Evolutionary conservation across 345 rosid species (phyloP).

Genomic region (Dimocarpus longan): DNA sequence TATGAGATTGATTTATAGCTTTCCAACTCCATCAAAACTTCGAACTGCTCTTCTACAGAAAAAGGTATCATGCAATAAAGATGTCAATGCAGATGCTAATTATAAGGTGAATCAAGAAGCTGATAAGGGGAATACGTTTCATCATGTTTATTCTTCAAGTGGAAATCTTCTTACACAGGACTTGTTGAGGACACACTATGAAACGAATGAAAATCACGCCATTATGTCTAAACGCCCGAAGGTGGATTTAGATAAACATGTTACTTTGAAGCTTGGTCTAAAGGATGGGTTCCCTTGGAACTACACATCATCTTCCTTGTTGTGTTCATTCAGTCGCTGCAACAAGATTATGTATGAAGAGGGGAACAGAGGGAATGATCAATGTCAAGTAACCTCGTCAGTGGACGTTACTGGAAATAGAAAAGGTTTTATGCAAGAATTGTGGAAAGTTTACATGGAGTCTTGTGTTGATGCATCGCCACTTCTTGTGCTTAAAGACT

Average conservation of each 20-base stretch:
- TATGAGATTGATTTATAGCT: constrained; percentile 75
- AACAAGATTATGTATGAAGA: constrained; percentile 61
- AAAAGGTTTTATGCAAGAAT: constrained; percentile 48
- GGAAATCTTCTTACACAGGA: constrained; percentile 28
- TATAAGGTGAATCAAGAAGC: constrained; percentile 36
- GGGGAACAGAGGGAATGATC: constrained; percentile 26
- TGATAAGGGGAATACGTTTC: constrained; percentile 27
- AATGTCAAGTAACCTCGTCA: constrained; percentile 34
- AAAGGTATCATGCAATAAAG: constrained; percentile 29
- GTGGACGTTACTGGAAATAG: constrained; percentile 45
- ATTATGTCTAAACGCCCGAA: constrained; percentile 51
- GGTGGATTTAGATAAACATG: constrained; percentile 35
- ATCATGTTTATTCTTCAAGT: constrained; percentile 31
- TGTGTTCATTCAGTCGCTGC: constrained; percentile 76
- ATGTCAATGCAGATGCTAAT: constrained; percentile 28
- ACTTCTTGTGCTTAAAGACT: constrained; percentile 58
- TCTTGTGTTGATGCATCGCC: constrained; percentile 98
- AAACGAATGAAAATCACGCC: constrained; percentile 27
- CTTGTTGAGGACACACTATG: constrained; percentile 25
- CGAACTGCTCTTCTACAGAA: constrained; percentile 48
- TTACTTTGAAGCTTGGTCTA: constrained; percentile 20
- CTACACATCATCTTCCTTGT: constrained; percentile 30
- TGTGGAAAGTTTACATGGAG: constrained; percentile 89
- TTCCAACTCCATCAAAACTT: constrained; percentile 74
- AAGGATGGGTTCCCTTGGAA: constrained; percentile 43